Evolutionary conservation across 192 early-diverging fungal species (phyloP), one percentile per base, ranked within the genome.

Genomic region (Backusella australiensis): DNA sequence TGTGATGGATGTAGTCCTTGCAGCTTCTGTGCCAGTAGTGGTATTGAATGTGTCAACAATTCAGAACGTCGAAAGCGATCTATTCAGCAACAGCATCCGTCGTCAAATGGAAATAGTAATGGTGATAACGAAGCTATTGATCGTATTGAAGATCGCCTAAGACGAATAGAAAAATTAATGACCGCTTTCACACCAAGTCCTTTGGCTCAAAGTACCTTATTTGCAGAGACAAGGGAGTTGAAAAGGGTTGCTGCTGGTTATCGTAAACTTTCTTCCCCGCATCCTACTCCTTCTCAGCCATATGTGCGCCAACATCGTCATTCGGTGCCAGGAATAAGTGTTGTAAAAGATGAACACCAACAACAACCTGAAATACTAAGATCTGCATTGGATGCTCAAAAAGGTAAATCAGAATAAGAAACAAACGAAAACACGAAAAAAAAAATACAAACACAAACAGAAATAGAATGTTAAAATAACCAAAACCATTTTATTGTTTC

Each of bases 1-100:
- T 83, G 82, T 71, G 82, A 83, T 80, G 82, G 82, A 26, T 75
- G 78, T n/a, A 65, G 59, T 59, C 82, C 82, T 21, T 83, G 82
- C 66, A 59, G 75, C n/a, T 83, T 77, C 35, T 83, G 82, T 72
- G 66, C 75, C 14, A 67, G 75, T 32, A 83, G 75, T 68, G 72
- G 73, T 1, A 59, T 77, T 63, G 82, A 79, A 7, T 83, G 82
- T 66, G 72, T 83, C 34, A 83, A 83, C 52, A 80, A 83, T 42
- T 79, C 82, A 3, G 82, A 83, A 66, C 42, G 78, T 5, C 49
- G 78, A 32, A 76, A 78, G 49, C 67, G 82, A 17, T 74, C 82
- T 29, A 56, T 63, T 63, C 11, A 63, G 11, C 26, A 63, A 12
- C 26, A 63, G 12, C 56, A 29, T 14, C 11, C 21, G 1, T 12